Conservation (phyloP, 768 basidiomycete species). For the Suillus clintonianus region DNA sequence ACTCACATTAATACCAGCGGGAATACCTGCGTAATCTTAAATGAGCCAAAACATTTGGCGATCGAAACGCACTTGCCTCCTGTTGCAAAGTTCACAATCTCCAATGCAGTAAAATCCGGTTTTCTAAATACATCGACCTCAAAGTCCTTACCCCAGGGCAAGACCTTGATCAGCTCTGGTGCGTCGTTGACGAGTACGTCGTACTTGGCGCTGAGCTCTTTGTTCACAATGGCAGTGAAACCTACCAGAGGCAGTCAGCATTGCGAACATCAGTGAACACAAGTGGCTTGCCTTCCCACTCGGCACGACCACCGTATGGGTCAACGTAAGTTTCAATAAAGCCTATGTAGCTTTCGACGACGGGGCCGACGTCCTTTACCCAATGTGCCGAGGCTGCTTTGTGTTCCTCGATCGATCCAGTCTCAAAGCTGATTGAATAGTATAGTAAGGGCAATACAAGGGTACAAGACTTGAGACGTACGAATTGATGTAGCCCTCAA, state of each 20-base stretch:
- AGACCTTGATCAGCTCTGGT: slow-evolving; percentile 75
- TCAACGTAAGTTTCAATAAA: slow-evolving; percentile 88
- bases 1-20: slow-evolving; percentile 80
- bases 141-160: slow-evolving; percentile 78
- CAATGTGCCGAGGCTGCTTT: slow-evolving; percentile 75
- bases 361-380: slow-evolving; percentile 87
- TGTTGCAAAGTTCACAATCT: slow-evolving; percentile 81
- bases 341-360: slow-evolving; percentile 88
- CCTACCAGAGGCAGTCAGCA: slow-evolving; percentile 42
- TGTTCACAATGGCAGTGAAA: slow-evolving; percentile 88
- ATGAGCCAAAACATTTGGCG: background rate
- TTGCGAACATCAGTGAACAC: background rate
- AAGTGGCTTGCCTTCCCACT: slow-evolving; percentile 75
- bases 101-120: slow-evolving; percentile 86
- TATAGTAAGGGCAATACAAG: background rate
- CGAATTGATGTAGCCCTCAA: slow-evolving; percentile 80
- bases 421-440: slow-evolving; percentile 51
- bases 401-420: slow-evolving; percentile 80
- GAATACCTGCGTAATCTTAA: slow-evolving; percentile 55
- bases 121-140: slow-evolving; percentile 78
- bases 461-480: slow-evolving; percentile 30
- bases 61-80: slow-evolving; percentile 53
- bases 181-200: slow-evolving; percentile 73
- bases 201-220: slow-evolving; percentile 80
- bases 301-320: slow-evolving; percentile 87